Evolutionary conservation across 1,139 yeast genomes (phyloP).

Genomic region (Blastobotrys arbuscula): DNA sequence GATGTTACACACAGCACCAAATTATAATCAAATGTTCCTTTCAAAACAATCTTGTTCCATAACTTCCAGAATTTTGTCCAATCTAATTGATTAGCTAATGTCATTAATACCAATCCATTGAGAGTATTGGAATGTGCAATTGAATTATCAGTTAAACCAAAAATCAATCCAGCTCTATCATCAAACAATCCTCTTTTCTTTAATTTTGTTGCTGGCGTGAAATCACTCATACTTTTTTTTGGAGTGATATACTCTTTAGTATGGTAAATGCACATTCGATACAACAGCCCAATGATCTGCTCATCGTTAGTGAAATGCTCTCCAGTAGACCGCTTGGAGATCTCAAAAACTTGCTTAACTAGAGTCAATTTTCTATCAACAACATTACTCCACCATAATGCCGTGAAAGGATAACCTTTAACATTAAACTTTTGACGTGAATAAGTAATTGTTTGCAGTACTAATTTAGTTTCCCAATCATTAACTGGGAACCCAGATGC

Average conservation of each 20-base stretch:
- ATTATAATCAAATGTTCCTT: constrained; percentile 18
- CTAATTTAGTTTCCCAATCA: constrained; percentile 29
- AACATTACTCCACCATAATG: constrained; percentile 1
- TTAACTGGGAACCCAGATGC: constrained; percentile 29
- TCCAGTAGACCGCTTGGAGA: constrained; percentile 30
- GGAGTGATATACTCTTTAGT: constrained; percentile 20
- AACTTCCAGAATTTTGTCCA: constrained; percentile 36
- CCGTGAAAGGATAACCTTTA: not conserved
- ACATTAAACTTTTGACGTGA: constrained; percentile 20
- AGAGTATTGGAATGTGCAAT: constrained; percentile 19
- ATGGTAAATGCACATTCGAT: constrained; percentile 27
- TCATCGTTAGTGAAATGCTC: constrained; percentile 22
- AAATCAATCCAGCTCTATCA: constrained; percentile 24
- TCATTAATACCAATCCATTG: constrained; percentile 34
- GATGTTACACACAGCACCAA: constrained; percentile 28
- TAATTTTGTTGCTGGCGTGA: constrained; percentile 18
- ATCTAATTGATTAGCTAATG: constrained; percentile 36
- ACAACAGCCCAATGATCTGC: constrained; percentile 25
- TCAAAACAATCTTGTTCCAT: constrained; percentile 25
- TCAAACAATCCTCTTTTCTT: constrained; percentile 18
- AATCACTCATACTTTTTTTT: constrained; percentile 22
- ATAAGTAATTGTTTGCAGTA: constrained; percentile 30
- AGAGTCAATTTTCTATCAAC: constrained; percentile 25
- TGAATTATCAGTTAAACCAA: constrained; percentile 18
- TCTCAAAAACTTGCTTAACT: constrained; percentile 27